Percentiles rank a stretch among this genome's conserved stretches.
These are phyloP conservation scores for Rosa hybrid DNA, from an alignment of 331 rosid species.

Conservation along the genomic window DNA sequence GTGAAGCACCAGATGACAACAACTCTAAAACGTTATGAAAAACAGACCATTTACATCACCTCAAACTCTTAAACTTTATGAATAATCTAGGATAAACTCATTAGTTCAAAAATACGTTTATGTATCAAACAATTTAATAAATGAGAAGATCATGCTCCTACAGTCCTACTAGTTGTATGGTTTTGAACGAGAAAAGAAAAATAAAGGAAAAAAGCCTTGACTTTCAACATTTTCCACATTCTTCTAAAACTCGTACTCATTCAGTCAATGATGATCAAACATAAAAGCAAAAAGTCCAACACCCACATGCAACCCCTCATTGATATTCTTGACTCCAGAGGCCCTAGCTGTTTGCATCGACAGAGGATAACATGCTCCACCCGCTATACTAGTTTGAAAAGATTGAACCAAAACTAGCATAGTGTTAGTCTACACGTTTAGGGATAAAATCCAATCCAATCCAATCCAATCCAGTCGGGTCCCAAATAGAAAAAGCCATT, in stretches of 20 bases:
- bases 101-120: background rate
- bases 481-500: conserved; percentile 18
- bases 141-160: background rate
- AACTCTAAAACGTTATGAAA: no score
- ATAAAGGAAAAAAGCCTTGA: conserved; percentile 3
- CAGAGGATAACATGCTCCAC: conserved; percentile 7
- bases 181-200: background rate
- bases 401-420: conserved; percentile 11
- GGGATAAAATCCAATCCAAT: conserved; percentile 1
- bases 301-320: conserved; percentile 53
- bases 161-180: background rate
- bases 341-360: conserved; percentile 22
- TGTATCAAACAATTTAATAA: background rate
- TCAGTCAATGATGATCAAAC: conserved; percentile 34
- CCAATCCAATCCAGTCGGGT: conserved; percentile 29
- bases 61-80: no score
- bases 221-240: conserved; percentile 21
- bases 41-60: no score
- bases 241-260: background rate
- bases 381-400: conserved; percentile 49
- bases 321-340: conserved; percentile 33
- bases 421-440: conserved; percentile 15
- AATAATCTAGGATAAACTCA: background rate
- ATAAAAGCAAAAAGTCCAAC: conserved; percentile 36
- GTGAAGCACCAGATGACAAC: no score